Base-by-base conservation (phyloP, 164 flowering plant genomes). In the Piper betle region DNA sequence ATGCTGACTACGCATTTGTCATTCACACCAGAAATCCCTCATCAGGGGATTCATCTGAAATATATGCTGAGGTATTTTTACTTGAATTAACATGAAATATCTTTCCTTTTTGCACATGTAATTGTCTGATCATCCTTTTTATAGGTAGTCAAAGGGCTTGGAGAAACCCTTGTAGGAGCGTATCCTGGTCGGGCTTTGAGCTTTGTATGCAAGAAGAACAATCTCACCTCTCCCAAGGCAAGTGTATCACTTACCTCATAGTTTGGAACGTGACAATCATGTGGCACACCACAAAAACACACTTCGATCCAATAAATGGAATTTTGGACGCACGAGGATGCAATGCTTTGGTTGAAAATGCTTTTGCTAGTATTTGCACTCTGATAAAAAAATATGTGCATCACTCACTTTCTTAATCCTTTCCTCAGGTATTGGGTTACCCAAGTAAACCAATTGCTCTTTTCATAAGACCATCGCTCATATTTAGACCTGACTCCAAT, bases 21-120 rank as follows among this genome's bases (percentile, higher is more conserved):
- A 93, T 93, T 63, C 98, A 93, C 76, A 93, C 98, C n/a, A 83
- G 86, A 6, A 93, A 93, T 73, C 98, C 98, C 48, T 89, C 96
- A 39, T 84, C 98, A 37, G 96, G 96, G 90, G 94, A 93, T 69
- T 74, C 91, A 61, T 82, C 97, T 19, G 98, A 93, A 80, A 93
- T 93, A 68, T 93, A 89, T 74, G 84, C 94, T 12, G 98, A 93
- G 98, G 98, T 87, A 70, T 93, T 90, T 75, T 81, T 61, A 38
- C 56, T 16, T 61, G 39, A 13, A 13, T 57, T 41, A 9, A 41
- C 53, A 38, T 43, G 42, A 37, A 39, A 37, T 7, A 18, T 19
- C 1, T 46, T 60, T 56, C 39, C n/a, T 39, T 8, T 43, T 41
- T n/a, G 37, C 17, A 16, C 2, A 25, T n/a, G 6, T 60, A 46